Evolutionary conservation across 2,329 filamentous ascomycete genomes (phyloP), one percentile per base, ranked within the genome.

Genomic region (Fusarium nanum): DNA sequence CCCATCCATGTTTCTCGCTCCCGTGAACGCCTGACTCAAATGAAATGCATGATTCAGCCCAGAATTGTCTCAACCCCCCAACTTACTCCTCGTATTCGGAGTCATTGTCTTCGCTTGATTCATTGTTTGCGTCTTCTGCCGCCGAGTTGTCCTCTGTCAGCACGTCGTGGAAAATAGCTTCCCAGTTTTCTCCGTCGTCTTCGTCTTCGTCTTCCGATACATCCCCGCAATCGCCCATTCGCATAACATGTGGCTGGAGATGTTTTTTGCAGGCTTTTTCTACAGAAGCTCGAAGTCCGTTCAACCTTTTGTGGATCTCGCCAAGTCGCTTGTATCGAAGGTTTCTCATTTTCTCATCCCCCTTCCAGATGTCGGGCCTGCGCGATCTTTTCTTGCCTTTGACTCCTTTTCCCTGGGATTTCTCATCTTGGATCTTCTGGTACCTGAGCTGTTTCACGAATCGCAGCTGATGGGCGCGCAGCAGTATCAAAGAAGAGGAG

Each of bases 261-360:
- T 60, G 59, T 34, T 60, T 68, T 20, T 64, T 60, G 62, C 70
- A 72, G n/a, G 59, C 58, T n/a, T 59, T 25, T 16, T 65, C 28
- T 14, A 72, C 64, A 20, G 5, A 34, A n/a, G 37, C 13, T 25
- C 47, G 58, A 25, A 72, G 62, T 14, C 13, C 32, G 4, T 20
- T 30, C 27, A 72, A 16, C 16, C 16, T 48, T 22, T 40, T 7
- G 20, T 65, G 41, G 42, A 67, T 57, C 12, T 25, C n/a, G 2
- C 13, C 22, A 22, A 52, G n/a, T 27, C 45, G 32, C 10, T 27
- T 13, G 34, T n/a, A 44, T 20, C 56, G 56, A 18, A 57, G 44
- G 7, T 6, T 23, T 7, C 23, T 22, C 70, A 72, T 72, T 20
- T 48, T 48, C 11, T 7, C 10, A 25, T 73, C 60, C 8, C 44